Evolutionary conservation across 495 filamentous ascomycete genomes (phyloP).

Genomic region (Hypoxylon rickii): DNA sequence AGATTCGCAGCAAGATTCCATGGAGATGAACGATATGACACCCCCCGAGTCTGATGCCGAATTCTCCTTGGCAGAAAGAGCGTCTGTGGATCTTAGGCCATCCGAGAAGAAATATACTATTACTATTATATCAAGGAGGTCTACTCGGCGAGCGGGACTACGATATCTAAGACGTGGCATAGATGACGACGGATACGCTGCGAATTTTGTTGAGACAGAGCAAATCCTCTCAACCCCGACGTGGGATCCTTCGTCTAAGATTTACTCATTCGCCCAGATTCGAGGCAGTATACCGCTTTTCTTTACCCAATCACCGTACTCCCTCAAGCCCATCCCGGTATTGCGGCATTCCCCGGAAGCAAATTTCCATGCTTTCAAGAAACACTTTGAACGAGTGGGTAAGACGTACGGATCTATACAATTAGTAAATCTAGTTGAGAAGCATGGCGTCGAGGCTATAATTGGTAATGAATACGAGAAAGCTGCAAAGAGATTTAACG

Average conservation of each 20-base stretch:
- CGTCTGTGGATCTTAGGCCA: conserved; percentile 37
- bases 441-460: conserved; percentile 75
- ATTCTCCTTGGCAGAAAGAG: conserved; percentile 21
- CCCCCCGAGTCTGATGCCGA: conserved; percentile 21
- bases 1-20: conserved; percentile 46
- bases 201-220: conserved; percentile 93
- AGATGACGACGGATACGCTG: conserved; percentile 82
- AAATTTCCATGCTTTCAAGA: conserved; percentile 76
- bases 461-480: conserved; percentile 78
- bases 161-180: conserved; percentile 91
- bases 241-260: conserved; percentile 64
- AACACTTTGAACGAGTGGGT: conserved; percentile 72
- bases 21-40: conserved; percentile 47
- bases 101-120: conserved; percentile 65
- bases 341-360: conserved; percentile 75
- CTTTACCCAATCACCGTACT: conserved; percentile 91
- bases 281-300: conserved; percentile 89
- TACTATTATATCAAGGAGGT: conserved; percentile 85
- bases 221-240: conserved; percentile 73
- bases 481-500: conserved; percentile 64
- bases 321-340: conserved; percentile 84
- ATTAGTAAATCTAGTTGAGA: conserved; percentile 84
- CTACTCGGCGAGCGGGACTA: conserved; percentile 80
- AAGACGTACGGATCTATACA: conserved; percentile 75
- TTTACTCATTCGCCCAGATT: conserved; percentile 83